These are phyloP conservation scores for Penicillium hordei DNA, from an alignment of 2,329 filamentous ascomycete genomes.

Conservation along the genomic window DNA sequence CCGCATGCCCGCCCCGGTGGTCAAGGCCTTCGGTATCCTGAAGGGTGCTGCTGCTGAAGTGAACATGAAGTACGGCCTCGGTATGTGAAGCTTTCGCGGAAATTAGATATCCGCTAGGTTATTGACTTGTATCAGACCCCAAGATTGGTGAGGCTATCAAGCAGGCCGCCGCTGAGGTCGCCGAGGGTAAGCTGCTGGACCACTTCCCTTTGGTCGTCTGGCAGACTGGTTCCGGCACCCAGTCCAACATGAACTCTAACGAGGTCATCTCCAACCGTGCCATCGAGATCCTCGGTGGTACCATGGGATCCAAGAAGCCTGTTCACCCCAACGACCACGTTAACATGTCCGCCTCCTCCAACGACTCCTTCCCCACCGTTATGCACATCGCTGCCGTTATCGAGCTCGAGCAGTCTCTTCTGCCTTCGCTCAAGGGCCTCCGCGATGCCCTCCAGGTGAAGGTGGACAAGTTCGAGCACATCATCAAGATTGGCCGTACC, in stretches of 20 bases:
- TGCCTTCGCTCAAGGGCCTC: constrained; percentile 79
- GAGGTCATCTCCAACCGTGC: constrained; percentile 99
- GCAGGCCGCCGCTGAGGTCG: constrained; percentile 90
- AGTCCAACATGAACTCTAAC: constrained; percentile 99
- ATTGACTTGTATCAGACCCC: constrained; percentile 60
- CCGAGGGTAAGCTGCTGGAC: constrained; percentile 87
- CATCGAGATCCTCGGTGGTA: constrained; percentile 93
- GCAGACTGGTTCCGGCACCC: constrained; percentile 98
- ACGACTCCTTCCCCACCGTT: constrained; percentile 98
- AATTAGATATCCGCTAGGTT: neutral
- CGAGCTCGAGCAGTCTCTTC: constrained; percentile 80
- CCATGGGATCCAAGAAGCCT: constrained; percentile 95
- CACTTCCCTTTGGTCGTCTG: constrained; percentile 99
- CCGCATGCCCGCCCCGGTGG: constrained; percentile 90
- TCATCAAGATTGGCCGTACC: constrained; percentile 98
- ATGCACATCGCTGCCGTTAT: constrained; percentile 99
- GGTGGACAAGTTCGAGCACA: constrained; percentile 82
- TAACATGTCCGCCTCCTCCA: constrained; percentile 98
- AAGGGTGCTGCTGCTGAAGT: constrained; percentile 96
- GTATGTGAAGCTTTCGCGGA: constrained; percentile 40
- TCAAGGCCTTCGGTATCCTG: constrained; percentile 92
- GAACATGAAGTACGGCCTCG: constrained; percentile 89
- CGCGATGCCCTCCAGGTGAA: constrained; percentile 83
- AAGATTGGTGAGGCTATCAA: constrained; percentile 91
- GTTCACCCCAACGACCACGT: constrained; percentile 99